Evolutionary conservation across 169 alveolate genomes (phyloP).

Genomic region (Plasmodium blacklocki): DNA sequence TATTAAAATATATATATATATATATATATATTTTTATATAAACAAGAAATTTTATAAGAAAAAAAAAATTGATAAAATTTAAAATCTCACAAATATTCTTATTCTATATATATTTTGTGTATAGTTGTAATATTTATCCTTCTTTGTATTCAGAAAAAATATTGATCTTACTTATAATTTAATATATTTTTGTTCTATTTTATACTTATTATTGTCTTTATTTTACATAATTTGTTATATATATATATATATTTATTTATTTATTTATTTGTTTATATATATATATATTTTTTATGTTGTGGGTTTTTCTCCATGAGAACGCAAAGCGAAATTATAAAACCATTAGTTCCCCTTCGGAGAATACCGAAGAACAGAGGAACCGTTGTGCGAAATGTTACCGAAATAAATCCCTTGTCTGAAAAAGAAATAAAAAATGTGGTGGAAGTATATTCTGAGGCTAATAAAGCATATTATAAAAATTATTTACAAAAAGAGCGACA

Average conservation of each 20-base stretch:
- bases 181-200: no score
- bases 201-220: no score
- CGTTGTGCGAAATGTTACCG: conserved; percentile 54
- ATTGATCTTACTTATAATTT: no score
- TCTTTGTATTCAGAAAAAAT: no score
- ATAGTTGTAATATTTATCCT: no score
- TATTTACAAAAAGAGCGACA: conserved; percentile 28
- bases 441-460: conserved; percentile 75
- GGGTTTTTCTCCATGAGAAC: conserved; percentile 30
- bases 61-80: no score
- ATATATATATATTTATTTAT: neutral
- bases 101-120: no score
- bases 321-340: conserved; percentile 41
- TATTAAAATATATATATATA: no score
- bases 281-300: neutral
- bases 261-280: neutral
- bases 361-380: conserved; percentile 76
- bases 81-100: no score
- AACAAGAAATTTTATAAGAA: no score
- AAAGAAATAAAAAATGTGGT: conserved; percentile 75
- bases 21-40: no score
- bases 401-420: conserved; percentile 68
- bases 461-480: conserved; percentile 65
- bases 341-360: conserved; percentile 65
- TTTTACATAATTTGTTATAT: no score